A percentile compares a stretch with the other conserved stretches of the same genome.
These are phyloP conservation scores for Saposhnikovia divaricata DNA, from an alignment of 129 eudicot species.

Conservation along the genomic window DNA sequence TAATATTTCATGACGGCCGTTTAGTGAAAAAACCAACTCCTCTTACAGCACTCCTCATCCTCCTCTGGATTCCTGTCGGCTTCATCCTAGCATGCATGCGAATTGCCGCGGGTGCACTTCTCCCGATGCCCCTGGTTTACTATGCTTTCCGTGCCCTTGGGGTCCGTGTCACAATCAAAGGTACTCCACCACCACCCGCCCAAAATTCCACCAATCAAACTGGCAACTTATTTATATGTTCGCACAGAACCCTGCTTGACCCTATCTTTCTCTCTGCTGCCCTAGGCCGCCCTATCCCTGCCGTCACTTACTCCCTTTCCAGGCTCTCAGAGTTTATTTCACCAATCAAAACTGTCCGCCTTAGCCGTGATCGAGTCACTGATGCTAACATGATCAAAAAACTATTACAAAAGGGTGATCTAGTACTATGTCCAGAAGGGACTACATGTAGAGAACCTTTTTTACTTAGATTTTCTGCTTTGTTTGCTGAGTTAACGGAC, in stretches of 20 bases:
- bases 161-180: constrained; percentile 54
- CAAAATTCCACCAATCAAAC: constrained; percentile 45
- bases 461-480: constrained; percentile 52
- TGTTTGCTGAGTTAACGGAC: constrained; percentile 56
- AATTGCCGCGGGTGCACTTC: constrained; percentile 54
- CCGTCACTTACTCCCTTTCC: constrained; percentile 61
- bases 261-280: constrained; percentile 63
- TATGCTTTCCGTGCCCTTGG: constrained; percentile 60
- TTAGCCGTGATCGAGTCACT: constrained; percentile 36
- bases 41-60: constrained; percentile 42
- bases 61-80: constrained; percentile 63
- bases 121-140: constrained; percentile 57
- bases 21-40: constrained; percentile 57
- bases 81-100: constrained; percentile 54
- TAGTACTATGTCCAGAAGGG: constrained; percentile 67
- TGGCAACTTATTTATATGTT: constrained; percentile 57
- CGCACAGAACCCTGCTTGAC: constrained; percentile 66
- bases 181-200: constrained; percentile 54
- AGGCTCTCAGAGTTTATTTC: constrained; percentile 63
- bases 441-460: constrained; percentile 76
- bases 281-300: constrained; percentile 69
- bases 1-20: constrained; percentile 65
- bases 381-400: constrained; percentile 64
- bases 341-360: constrained; percentile 64
- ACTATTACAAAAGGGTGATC: constrained; percentile 46